Base-by-base conservation (phyloP, 164 flowering plant species). In the Macadamia integrifolia region DNA sequence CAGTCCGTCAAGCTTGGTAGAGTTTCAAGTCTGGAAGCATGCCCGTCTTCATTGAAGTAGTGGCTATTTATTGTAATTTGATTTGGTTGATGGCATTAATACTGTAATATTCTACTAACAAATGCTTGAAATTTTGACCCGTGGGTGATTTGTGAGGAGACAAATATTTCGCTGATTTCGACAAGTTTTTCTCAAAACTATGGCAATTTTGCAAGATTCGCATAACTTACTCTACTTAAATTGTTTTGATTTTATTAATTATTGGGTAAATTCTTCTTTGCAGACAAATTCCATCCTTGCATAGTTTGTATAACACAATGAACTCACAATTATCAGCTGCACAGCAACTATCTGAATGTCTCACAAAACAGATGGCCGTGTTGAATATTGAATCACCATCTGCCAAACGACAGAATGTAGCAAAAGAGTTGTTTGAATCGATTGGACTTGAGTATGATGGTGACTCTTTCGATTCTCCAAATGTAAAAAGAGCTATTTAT, bases 311-410 rank as follows among this genome's bases (percentile, higher is more conserved):
- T 60, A 89, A 74, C 71, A 86, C 96, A 63, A 78, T 83, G 85
- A 81, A 35, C 70, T 90, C 97, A 58, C 99, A 92, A 69, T 73
- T 92, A 80, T 82, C 85, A 55, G 94, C 84, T 57, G 97, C 98
- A 3, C 88, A 89, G 78, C 82, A 86, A 62, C 94, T 90, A 62
- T 90, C 97, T 67, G 94, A 86, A 53, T 83, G 86, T 74, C 96
- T 94, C n/a, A 82, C 97, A 6, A 85, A 83, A 69, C 99, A 92
- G 72, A 88, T 94, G 96, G 70, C 86, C 68, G 65, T 73, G 57
- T 77, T 94, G 71, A 88, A 81, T 48, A 77, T 90, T 42, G 87
- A 83, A 44, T 81, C 91, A 42, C 85, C 88, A 29, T 58, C 80
- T 66, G 75, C 62, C 49, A 87, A 82, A 72, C 70, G 66, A 67